Conservation (phyloP, 768 basidiomycete genomes). For the Podaxis rugospora region DNA sequence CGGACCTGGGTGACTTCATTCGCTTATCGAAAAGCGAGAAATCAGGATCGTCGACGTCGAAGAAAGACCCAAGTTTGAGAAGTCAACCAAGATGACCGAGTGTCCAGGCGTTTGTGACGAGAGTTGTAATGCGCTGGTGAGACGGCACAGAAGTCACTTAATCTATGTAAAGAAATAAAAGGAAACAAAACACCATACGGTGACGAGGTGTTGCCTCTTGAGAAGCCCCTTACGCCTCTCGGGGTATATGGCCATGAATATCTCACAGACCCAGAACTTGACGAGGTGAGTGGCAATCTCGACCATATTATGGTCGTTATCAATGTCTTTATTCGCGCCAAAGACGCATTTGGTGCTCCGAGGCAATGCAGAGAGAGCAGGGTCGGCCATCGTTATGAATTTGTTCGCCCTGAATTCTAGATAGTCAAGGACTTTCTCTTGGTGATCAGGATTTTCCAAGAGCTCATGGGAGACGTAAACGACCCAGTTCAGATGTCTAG, state of each 20-base stretch:
- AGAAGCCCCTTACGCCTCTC: slow-evolving; percentile 17
- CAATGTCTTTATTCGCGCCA: slow-evolving; percentile 10
- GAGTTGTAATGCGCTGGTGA: slow-evolving; percentile 13
- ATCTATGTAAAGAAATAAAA: neutral
- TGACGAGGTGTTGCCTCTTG: slow-evolving; percentile 19
- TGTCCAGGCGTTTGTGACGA: slow-evolving; percentile 17
- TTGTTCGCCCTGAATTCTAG: slow-evolving; percentile 5
- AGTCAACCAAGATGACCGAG: slow-evolving; percentile 19
- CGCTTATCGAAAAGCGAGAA: neutral
- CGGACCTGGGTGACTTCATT: neutral
- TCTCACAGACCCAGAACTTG: slow-evolving; percentile 25
- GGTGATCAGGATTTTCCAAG: neutral
- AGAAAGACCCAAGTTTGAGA: slow-evolving; percentile 19
- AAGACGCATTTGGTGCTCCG: slow-evolving; percentile 7
- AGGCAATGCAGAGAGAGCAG: slow-evolving; percentile 8
- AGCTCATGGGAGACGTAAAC: neutral
- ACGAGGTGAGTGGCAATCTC: slow-evolving; percentile 25
- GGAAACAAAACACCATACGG: slow-evolving; percentile 1
- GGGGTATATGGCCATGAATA: slow-evolving; percentile 19
- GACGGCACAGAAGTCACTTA: neutral
- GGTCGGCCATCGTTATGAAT: slow-evolving; percentile 10
- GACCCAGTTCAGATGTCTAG: slow-evolving; percentile 3
- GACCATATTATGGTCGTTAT: slow-evolving; percentile 15
- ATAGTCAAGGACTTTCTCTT: slow-evolving; percentile 14
- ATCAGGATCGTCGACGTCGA: slow-evolving; percentile 11